A percentile compares a stretch with the other conserved stretches of the same genome.
These are phyloP conservation scores for Aureobasidium melanogenum DNA, from an alignment of 2,329 filamentous ascomycete species.

Conservation along the genomic window DNA sequence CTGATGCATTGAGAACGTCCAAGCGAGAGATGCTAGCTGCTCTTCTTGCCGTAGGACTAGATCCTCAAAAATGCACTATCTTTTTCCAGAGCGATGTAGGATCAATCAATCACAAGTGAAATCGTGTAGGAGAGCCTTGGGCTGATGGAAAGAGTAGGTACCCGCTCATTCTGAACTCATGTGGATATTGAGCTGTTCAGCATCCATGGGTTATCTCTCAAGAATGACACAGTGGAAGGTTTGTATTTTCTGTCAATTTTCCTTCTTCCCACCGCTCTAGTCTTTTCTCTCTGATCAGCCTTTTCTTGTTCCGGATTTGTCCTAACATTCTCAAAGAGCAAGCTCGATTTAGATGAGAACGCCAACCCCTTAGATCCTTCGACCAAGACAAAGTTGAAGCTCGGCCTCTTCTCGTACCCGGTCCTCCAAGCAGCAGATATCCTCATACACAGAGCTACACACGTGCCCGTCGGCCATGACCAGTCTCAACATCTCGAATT, in stretches of 20 bases:
- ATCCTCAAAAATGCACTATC: conserved; percentile 65
- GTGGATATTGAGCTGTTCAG: conserved; percentile 92
- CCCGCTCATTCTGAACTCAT: conserved; percentile 79
- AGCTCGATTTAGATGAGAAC: conserved; percentile 56
- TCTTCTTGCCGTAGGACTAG: conserved; percentile 73
- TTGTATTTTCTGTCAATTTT: conserved; percentile 14
- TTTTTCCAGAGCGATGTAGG: conserved; percentile 72
- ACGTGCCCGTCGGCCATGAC: conserved; percentile 95
- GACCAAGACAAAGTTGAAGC: conserved; percentile 55
- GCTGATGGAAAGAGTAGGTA: conserved; percentile 40
- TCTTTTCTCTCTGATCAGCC: neutral
- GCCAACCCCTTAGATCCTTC: conserved; percentile 46
- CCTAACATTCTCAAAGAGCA: conserved; percentile 42
- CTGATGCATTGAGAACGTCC: conserved; percentile 51
- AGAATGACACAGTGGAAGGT: conserved; percentile 99
- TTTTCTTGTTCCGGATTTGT: conserved; percentile 13
- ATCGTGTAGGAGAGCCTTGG: neutral
- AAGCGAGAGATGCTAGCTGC: conserved; percentile 70
- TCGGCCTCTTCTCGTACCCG: conserved; percentile 91
- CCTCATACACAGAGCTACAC: conserved; percentile 67
- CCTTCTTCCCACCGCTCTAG: neutral
- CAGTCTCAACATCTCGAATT: conserved; percentile 93
- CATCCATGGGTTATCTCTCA: conserved; percentile 85
- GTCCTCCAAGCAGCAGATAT: conserved; percentile 50
- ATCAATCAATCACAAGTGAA: conserved; percentile 6